These are phyloP conservation scores for Mycena venus DNA, from an alignment of 768 basidiomycete genomes.

Conservation along the genomic window DNA sequence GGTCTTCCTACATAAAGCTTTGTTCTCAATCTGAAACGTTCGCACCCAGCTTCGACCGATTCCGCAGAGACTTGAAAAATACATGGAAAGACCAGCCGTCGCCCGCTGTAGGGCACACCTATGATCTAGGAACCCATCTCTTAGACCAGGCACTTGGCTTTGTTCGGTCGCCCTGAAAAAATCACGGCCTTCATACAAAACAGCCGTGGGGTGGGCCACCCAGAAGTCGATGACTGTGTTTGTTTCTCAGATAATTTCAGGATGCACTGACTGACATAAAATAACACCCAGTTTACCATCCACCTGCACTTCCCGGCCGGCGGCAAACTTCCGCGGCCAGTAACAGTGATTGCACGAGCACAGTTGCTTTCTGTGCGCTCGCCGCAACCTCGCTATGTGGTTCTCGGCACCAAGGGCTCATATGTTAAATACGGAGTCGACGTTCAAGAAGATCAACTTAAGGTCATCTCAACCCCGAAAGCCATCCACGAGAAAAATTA, in stretches of 20 bases:
- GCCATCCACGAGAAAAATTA: slow-evolving; percentile 61
- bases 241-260: slow-evolving; percentile 36
- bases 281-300: slow-evolving; percentile 64
- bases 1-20: slow-evolving; percentile 34
- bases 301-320: slow-evolving; percentile 63
- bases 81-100: slow-evolving; percentile 84
- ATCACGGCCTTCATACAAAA: slow-evolving; percentile 82
- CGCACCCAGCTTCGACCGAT: slow-evolving; percentile 76
- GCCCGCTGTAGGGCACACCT: slow-evolving; percentile 75
- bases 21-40: neutral
- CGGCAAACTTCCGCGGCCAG: slow-evolving; percentile 58
- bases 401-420: slow-evolving; percentile 80
- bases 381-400: slow-evolving; percentile 77
- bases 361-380: slow-evolving; percentile 77
- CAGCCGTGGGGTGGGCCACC: slow-evolving; percentile 72
- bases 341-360: slow-evolving; percentile 77
- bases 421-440: slow-evolving; percentile 85
- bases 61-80: slow-evolving; percentile 71
- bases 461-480: slow-evolving; percentile 61
- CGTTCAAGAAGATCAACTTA: slow-evolving; percentile 84
- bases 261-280: neutral
- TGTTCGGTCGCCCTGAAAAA: slow-evolving; percentile 81
- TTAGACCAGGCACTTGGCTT: slow-evolving; percentile 51
- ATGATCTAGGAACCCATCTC: slow-evolving; percentile 63
- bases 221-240: slow-evolving; percentile 77